Conservation (phyloP, 306 rosid genomes). For the Pterocarpus santalinus region DNA sequence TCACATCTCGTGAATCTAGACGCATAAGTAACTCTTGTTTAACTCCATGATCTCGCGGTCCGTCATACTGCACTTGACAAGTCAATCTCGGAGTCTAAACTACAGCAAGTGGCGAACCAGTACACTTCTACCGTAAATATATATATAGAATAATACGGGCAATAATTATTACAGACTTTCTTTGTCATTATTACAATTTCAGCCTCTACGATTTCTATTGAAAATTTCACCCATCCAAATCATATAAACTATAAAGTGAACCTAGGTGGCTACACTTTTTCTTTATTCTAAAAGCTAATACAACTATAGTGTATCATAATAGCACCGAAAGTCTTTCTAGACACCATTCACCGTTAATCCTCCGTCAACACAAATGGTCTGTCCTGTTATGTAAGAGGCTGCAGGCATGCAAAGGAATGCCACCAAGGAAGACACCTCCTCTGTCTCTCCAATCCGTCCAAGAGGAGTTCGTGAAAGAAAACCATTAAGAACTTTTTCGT, state of each 20-base stretch:
- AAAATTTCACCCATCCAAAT: background rate
- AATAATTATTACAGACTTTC: no score
- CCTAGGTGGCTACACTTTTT: background rate
- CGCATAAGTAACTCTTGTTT: no score
- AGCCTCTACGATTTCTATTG: background rate
- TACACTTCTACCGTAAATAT: no score
- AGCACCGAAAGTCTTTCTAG: background rate
- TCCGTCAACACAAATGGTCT: slow-evolving; percentile 40
- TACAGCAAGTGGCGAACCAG: no score
- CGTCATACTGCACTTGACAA: no score
- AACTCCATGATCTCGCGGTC: no score
- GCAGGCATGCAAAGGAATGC: slow-evolving; percentile 60
- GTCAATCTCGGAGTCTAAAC: no score
- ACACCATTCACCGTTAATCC: slow-evolving; percentile 35
- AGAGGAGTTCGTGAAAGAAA: slow-evolving; percentile 46
- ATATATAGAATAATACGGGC: no score
- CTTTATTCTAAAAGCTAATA: background rate
- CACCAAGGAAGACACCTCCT: slow-evolving; percentile 58
- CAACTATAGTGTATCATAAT: background rate
- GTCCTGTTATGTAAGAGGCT: slow-evolving; percentile 49
- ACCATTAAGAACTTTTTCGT: slow-evolving; percentile 13
- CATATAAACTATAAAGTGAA: background rate
- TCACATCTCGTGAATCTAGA: no score
- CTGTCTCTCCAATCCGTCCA: slow-evolving; percentile 54
- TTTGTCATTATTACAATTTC: no score